A percentile compares a stretch with the other conserved stretches of the same genome.
phyloP scores from a whole-genome alignment of 495 filamentous ascomycete genomes.

The Baudoinia panamericana region DNA sequence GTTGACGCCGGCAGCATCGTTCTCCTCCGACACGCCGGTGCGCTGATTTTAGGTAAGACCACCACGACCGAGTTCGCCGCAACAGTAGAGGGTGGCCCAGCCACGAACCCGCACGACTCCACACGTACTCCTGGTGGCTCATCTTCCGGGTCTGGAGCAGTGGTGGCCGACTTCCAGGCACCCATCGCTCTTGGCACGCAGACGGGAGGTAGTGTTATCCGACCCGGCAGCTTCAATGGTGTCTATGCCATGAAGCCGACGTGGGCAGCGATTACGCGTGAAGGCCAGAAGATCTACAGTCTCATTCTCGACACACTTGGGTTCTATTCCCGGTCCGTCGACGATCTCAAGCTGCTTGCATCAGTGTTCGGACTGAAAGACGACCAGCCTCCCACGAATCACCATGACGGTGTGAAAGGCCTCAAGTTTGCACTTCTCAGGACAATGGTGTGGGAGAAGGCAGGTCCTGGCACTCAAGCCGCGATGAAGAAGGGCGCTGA shows the following conservation, averaged over 20 bases:
- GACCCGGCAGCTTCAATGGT: conserved; percentile 42
- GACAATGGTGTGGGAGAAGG: conserved; percentile 35
- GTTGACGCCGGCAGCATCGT: conserved; percentile 34
- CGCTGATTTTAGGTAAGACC: conserved; percentile 38
- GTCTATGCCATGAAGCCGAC: conserved; percentile 45
- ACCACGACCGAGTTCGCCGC: conserved; percentile 41
- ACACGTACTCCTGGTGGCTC: conserved; percentile 40
- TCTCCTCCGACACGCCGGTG: conserved; percentile 35
- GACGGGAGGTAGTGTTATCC: conserved; percentile 35
- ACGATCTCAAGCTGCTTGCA: conserved; percentile 38
- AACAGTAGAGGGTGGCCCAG: conserved; percentile 26
- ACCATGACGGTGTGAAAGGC: conserved; percentile 29
- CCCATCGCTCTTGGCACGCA: conserved; percentile 38
- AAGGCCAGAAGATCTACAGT: conserved; percentile 38
- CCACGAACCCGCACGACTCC: conserved; percentile 37
- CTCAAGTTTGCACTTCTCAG: conserved; percentile 36
- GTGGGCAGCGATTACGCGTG: conserved; percentile 39
- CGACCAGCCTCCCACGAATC: conserved; percentile 27
- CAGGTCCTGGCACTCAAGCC: conserved; percentile 32
- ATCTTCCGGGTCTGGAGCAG: conserved; percentile 40
- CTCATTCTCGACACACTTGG: conserved; percentile 41
- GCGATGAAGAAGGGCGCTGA: conserved; percentile 32
- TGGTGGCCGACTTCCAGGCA: conserved; percentile 39
- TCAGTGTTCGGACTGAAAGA: conserved; percentile 37
- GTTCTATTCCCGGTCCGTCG: conserved; percentile 35